These are phyloP conservation scores for Beauveria australis DNA, from an alignment of 2,329 filamentous ascomycete species.

Conservation along the genomic window DNA sequence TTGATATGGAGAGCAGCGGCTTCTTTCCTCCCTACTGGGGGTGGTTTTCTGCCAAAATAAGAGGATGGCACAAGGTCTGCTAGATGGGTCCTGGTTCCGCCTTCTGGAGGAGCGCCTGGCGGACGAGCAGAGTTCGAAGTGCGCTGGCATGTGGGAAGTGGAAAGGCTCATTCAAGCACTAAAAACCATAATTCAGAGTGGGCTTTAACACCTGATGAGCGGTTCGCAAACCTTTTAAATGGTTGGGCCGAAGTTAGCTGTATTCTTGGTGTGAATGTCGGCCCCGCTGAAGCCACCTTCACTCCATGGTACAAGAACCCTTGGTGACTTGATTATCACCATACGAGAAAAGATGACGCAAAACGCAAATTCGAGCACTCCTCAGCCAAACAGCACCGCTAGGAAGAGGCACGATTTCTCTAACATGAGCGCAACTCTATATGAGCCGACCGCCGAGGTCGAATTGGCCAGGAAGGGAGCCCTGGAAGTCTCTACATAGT, in stretches of 20 bases:
- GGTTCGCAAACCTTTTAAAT: neutral
- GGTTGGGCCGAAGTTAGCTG: neutral
- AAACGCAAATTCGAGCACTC: too few species aligned
- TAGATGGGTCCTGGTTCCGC: neutral
- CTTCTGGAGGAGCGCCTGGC: constrained; percentile 5
- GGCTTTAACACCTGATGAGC: constrained; percentile 3
- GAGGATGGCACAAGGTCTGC: neutral
- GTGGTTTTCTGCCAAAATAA: neutral
- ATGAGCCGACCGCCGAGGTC: neutral
- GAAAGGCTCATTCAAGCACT: constrained; percentile 1
- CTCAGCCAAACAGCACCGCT: too few species aligned
- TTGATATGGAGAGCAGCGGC: constrained; percentile 3
- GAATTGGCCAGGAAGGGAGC: neutral
- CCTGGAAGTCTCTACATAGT: neutral
- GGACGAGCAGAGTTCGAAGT: neutral
- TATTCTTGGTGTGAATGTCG: constrained; percentile 1
- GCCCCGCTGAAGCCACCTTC: neutral
- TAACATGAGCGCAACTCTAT: neutral
- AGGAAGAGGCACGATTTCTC: neutral
- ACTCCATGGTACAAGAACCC: neutral
- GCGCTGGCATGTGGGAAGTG: constrained; percentile 1
- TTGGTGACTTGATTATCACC: too few species aligned
- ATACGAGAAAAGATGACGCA: too few species aligned
- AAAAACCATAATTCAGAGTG: neutral
- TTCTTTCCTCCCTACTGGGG: constrained; percentile 8